Conservation (phyloP, 805 yeast species). For the Pachysolen tannophilus region DNA sequence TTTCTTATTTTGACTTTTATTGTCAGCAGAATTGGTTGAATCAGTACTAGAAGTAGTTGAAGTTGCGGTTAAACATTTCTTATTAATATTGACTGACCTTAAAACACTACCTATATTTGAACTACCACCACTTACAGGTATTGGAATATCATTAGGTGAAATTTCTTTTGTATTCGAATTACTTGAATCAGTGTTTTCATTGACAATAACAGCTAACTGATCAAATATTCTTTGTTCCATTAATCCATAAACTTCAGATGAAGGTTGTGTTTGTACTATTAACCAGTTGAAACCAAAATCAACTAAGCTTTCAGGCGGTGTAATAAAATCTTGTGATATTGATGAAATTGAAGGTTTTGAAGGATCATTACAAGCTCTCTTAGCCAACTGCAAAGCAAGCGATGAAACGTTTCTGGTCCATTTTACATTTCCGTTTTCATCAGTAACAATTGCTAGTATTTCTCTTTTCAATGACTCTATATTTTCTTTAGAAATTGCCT, state of each 20-base stretch:
- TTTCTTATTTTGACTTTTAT: conserved; percentile 16
- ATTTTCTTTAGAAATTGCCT: conserved; percentile 27
- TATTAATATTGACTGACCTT: neutral
- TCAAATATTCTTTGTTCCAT: conserved; percentile 62
- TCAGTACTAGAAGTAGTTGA: conserved; percentile 18
- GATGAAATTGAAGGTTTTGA: neutral
- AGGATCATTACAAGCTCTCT: conserved; percentile 18
- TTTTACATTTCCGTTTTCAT: conserved; percentile 79
- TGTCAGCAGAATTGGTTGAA: conserved; percentile 6
- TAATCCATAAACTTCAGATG: conserved; percentile 64
- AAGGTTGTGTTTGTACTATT: conserved; percentile 79
- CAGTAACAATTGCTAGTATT: conserved; percentile 71
- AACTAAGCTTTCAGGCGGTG: conserved; percentile 32
- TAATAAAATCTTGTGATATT: conserved; percentile 17
- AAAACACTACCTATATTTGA: conserved; percentile 1
- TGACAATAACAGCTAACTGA: conserved; percentile 28
- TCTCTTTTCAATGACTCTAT: conserved; percentile 53
- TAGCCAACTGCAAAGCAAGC: conserved; percentile 60
- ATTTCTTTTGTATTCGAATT: conserved; percentile 11
- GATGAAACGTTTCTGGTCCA: conserved; percentile 81
- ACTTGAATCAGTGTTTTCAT: conserved; percentile 22
- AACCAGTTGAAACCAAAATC: conserved; percentile 74
- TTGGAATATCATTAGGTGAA: conserved; percentile 1
- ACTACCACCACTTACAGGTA: conserved; percentile 5
- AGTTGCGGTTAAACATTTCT: conserved; percentile 3